phyloP scores from a whole-genome alignment of 2,329 filamentous ascomycete species.

The Neoarthrinium moseri region DNA sequence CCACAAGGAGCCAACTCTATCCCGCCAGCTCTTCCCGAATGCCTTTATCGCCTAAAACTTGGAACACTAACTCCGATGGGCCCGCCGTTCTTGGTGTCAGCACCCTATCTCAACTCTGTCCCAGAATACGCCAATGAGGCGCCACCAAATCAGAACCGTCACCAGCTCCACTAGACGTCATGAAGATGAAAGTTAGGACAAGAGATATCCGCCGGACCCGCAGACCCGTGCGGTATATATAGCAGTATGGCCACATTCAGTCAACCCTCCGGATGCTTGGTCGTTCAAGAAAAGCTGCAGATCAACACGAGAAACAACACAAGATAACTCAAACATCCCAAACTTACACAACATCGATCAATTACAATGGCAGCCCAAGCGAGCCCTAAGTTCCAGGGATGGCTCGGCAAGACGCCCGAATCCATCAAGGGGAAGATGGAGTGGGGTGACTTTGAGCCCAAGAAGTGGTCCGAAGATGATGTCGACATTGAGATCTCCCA shows the following conservation, averaged over 20 bases:
- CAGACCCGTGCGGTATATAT: neutral
- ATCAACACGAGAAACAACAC: neutral
- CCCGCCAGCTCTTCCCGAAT: too few species aligned
- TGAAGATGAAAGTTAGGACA: too few species aligned
- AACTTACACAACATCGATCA: neutral
- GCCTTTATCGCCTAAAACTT: neutral
- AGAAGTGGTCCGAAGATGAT: slow-evolving; percentile 61
- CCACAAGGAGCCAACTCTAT: neutral
- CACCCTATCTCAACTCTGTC: slow-evolving; percentile 4
- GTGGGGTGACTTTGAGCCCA: slow-evolving; percentile 56
- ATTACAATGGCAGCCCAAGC: slow-evolving; percentile 6
- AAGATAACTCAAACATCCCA: neutral
- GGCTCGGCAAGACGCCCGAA: slow-evolving; percentile 38
- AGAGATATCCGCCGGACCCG: neutral
- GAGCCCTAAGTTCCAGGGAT: slow-evolving; percentile 44
- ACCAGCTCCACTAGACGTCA: too few species aligned
- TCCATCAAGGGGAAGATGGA: slow-evolving; percentile 46
- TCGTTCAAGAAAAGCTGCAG: too few species aligned
- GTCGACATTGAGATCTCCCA: slow-evolving; percentile 63
- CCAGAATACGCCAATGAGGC: neutral
- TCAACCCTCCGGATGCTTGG: too few species aligned
- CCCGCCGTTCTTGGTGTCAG: slow-evolving; percentile 3
- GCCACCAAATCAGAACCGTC: too few species aligned
- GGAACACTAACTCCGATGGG: neutral
- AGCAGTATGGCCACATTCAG: too few species aligned